phyloP scores from a whole-genome alignment of 225 moss, liverwort and hornwort species.

The Antitrichia curtipendula region DNA sequence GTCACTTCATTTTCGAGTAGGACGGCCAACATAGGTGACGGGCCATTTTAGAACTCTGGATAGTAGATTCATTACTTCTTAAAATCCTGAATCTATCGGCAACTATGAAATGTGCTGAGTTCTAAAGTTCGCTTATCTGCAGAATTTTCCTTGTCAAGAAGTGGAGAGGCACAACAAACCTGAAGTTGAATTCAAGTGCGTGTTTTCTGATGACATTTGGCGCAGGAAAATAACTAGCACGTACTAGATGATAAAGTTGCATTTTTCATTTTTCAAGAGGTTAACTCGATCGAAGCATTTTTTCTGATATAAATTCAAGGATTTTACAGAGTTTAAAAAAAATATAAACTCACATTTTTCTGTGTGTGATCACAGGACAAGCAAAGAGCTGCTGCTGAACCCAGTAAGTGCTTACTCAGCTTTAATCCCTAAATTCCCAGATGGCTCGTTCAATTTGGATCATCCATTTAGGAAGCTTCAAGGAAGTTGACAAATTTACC shows the following conservation, averaged over 20 bases:
- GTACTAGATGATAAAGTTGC: not conserved
- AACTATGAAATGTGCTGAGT: not conserved
- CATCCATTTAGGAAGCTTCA: not conserved
- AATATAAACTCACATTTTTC: not conserved
- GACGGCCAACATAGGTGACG: not conserved
- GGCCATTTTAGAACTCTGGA: not conserved
- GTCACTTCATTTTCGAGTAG: not conserved
- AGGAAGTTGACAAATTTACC: not conserved
- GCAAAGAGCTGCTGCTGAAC: slow-evolving; percentile 84
- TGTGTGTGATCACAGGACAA: slow-evolving; percentile 55
- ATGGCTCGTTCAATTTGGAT: not conserved
- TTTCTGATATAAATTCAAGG: not conserved
- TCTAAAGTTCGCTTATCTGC: not conserved
- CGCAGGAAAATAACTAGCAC: not conserved
- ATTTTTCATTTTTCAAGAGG: not conserved
- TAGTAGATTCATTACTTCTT: not conserved
- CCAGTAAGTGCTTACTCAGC: slow-evolving; percentile 47
- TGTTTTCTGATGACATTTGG: not conserved
- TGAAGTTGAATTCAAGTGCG: slow-evolving; percentile 98
- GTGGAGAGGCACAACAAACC: slow-evolving; percentile 99
- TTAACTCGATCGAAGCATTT: not conserved
- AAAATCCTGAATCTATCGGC: not conserved
- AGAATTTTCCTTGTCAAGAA: slow-evolving; percentile 99
- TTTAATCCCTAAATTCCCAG: not conserved
- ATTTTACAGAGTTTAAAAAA: not conserved